Evolutionary conservation across 441 rosid species (phyloP), one percentile per base, ranked within the genome.

Genomic region (Arabidopsis hybrid): DNA sequence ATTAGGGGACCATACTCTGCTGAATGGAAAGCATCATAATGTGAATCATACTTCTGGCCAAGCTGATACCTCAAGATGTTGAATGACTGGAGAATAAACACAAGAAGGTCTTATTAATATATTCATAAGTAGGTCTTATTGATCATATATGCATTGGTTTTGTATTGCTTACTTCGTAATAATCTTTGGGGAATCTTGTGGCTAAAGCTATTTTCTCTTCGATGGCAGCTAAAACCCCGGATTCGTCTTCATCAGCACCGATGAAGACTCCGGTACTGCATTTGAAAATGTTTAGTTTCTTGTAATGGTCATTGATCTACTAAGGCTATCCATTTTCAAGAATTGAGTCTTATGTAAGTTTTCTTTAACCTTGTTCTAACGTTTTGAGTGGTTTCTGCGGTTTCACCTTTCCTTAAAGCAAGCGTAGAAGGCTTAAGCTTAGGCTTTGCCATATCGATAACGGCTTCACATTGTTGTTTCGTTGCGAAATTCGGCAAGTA

Each of bases 1-100:
- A 56, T 74, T 38, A 79, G 88, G 17, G 85, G 85, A 9, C 90
- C 94, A 62, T 87, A 87, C 74, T 86, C 85, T 29, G 83, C 67
- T 40, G 87, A 88, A 64, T 82, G 64, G 55, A 87, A 87, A 4
- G 86, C 81, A 43, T 87, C 95, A 60, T 81, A 83, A 65, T 86
- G 95, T n/a, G 94, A 85, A 77, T 86, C 85, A 78, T 89, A 89
- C 80, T 84, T 89, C 87, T 89, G 90, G 38, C 90, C 87, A 62
- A 81, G 60, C 82, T 79, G 81, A 65, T 89, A 91, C 39, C 83
- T 87, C 83, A 91, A 81, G 49, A 89, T 79, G 75, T 88, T 88
- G 88, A 91, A 89, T 70, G 87, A 80, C 91, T 89, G 82, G 69
- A 83, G 77, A 80, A 84, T 5, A 77, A 63, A 38, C 55, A 43